Evolutionary conservation across 2,329 filamentous ascomycete genomes (phyloP).

Genomic region (Pseudogymnoascus sp.): DNA sequence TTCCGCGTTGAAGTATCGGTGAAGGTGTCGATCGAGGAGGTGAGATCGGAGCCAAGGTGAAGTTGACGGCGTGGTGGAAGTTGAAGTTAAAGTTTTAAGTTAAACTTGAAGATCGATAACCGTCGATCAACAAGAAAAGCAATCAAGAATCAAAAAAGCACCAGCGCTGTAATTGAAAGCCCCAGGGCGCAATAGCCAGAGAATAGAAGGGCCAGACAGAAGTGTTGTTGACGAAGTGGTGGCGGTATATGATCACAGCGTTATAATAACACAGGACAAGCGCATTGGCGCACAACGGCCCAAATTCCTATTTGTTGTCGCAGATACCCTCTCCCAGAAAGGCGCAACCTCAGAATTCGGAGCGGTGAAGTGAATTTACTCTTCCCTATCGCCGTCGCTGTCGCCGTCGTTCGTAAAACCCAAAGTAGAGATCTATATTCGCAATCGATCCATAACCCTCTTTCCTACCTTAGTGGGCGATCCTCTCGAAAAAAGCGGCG

Average conservation of each 20-base stretch:
- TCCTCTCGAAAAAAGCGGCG: neutral
- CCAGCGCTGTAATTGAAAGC: neutral
- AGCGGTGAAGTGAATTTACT: neutral
- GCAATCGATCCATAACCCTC: neutral
- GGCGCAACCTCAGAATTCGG: neutral
- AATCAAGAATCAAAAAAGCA: neutral
- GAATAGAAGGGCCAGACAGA: neutral
- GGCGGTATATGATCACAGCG: conserved; percentile 1
- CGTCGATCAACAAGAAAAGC: neutral
- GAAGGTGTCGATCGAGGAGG: conserved; percentile 9
- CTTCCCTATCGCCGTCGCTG: neutral
- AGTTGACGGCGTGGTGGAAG: neutral
- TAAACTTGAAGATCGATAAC: neutral
- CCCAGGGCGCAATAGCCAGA: neutral
- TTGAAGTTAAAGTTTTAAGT: neutral
- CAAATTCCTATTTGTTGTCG: neutral
- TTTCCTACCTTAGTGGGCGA: conserved; percentile 5
- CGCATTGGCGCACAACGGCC: neutral
- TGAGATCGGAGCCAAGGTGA: neutral
- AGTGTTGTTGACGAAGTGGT: neutral
- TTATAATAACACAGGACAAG: conserved; percentile 9
- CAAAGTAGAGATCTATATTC: neutral
- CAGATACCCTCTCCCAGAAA: neutral
- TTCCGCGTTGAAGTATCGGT: conserved; percentile 17
- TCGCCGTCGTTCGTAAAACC: neutral